phyloP scores from a whole-genome alignment of 495 filamentous ascomycete species.

The Neurospora sp. region DNA sequence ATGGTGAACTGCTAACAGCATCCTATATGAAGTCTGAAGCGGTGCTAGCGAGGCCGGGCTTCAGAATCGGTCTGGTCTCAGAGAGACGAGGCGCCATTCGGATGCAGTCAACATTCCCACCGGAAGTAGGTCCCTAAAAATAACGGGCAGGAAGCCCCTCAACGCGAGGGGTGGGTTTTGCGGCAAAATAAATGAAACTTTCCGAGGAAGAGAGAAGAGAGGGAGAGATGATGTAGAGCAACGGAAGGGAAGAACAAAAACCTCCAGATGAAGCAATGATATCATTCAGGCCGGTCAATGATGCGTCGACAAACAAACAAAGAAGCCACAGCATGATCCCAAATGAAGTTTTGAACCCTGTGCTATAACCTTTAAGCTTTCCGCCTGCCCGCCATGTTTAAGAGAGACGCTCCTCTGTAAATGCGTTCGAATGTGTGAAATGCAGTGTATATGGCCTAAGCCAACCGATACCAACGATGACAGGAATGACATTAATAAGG shows the following conservation, averaged over 20 bases:
- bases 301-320: not conserved
- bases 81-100: not conserved
- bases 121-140: not conserved
- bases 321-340: constrained; percentile 1
- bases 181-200: not conserved
- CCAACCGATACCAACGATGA: not conserved
- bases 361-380: constrained; percentile 1
- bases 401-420: constrained; percentile 13
- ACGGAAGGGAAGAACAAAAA: not conserved
- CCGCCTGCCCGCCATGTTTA: constrained; percentile 1
- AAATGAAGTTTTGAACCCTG: not conserved
- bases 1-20: not conserved
- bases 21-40: not conserved
- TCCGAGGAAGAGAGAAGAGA: not conserved
- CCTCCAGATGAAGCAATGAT: constrained; percentile 1
- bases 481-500: not conserved
- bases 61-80: not conserved
- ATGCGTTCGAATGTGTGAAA: constrained; percentile 11
- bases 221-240: not conserved
- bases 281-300: constrained; percentile 11
- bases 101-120: not conserved
- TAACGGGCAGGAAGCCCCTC: not conserved
- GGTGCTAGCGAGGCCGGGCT: not conserved
- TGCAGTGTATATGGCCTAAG: constrained; percentile 1
- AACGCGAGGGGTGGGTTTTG: not conserved